phyloP scores from a whole-genome alignment of 2,329 filamentous ascomycete species.

The Chrysoporthe cubensis region DNA sequence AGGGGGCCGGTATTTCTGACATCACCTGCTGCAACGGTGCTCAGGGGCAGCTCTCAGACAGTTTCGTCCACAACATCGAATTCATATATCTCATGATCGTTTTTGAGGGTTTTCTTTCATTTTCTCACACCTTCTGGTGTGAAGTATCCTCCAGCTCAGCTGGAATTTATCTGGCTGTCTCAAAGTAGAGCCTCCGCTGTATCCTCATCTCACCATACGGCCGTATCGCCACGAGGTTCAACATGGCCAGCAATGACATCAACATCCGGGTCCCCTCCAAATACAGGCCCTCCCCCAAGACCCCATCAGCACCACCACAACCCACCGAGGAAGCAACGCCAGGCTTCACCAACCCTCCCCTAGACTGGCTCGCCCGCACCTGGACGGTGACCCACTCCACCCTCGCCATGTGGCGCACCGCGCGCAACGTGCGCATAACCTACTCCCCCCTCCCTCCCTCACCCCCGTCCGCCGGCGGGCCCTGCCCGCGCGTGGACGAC shows the following conservation, averaged over 20 bases:
- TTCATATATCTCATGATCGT: background rate
- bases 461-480: background rate
- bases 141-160: background rate
- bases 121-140: background rate
- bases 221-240: background rate
- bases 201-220: background rate
- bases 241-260: slow-evolving; percentile 33
- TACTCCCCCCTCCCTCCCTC: slow-evolving; percentile 60
- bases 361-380: slow-evolving; percentile 65
- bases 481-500: slow-evolving; percentile 64
- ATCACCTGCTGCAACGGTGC: slow-evolving; percentile 13
- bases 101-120: background rate
- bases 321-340: slow-evolving; percentile 32
- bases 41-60: background rate
- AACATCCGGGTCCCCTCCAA: slow-evolving; percentile 53
- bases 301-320: slow-evolving; percentile 29
- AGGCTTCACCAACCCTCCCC: slow-evolving; percentile 49
- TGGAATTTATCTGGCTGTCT: background rate
- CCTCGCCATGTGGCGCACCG: slow-evolving; percentile 78
- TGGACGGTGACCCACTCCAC: slow-evolving; percentile 79
- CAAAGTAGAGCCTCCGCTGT: background rate
- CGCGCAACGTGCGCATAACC: slow-evolving; percentile 79
- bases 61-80: background rate
- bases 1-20: slow-evolving; percentile 10
- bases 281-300: slow-evolving; percentile 42